phyloP scores from a whole-genome alignment of 805 yeast genomes.

The Clavispora santaluciae region DNA sequence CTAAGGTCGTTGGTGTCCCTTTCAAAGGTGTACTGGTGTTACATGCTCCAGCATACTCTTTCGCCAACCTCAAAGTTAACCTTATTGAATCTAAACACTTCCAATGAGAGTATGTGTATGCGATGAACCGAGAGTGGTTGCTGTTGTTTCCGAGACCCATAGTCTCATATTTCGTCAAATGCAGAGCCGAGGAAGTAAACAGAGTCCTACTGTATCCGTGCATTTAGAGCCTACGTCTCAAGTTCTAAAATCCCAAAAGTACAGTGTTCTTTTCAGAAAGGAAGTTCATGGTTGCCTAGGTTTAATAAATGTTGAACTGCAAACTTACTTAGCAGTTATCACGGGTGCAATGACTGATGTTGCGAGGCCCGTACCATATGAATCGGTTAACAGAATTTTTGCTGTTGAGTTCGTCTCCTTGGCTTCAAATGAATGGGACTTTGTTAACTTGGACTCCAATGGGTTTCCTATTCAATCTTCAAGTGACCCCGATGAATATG shows the following conservation, averaged over 20 bases:
- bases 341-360: constrained; percentile 65
- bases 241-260: constrained; percentile 36
- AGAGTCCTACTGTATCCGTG: constrained; percentile 38
- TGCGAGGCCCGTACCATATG: constrained; percentile 77
- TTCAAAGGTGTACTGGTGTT: not conserved
- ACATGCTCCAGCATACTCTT: not conserved
- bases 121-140: constrained; percentile 14
- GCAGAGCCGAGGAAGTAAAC: not conserved
- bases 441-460: constrained; percentile 57
- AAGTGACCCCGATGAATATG: constrained; percentile 21
- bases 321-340: constrained; percentile 72
- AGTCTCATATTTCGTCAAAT: constrained; percentile 12
- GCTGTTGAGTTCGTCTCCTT: constrained; percentile 86
- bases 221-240: constrained; percentile 39
- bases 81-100: not conserved
- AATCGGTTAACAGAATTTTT: constrained; percentile 72
- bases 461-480: constrained; percentile 56
- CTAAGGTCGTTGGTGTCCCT: not conserved
- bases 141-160: constrained; percentile 13
- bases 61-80: not conserved
- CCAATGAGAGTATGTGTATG: constrained; percentile 12
- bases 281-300: constrained; percentile 73
- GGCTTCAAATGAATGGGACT: constrained; percentile 74
- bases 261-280: constrained; percentile 30
- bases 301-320: constrained; percentile 60